phyloP scores from a whole-genome alignment of 371 early-diverging fungal genomes.

The Haplosporangium sp. region DNA sequence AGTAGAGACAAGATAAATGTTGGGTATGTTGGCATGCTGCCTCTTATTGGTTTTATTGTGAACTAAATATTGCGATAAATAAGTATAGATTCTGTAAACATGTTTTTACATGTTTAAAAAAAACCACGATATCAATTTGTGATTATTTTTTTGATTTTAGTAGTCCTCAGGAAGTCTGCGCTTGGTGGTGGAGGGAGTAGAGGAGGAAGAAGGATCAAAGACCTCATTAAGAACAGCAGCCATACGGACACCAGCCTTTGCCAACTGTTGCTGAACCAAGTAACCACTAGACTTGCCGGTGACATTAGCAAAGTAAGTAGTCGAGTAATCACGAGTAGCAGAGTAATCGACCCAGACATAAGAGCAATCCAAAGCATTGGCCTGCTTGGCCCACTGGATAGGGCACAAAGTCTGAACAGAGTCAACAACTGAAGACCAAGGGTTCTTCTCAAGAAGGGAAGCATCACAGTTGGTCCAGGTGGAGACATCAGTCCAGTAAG shows the following conservation, averaged over 20 bases:
- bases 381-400: slow-evolving; percentile 52
- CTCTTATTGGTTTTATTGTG: background rate
- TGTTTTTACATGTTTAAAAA: background rate
- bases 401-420: slow-evolving; percentile 52
- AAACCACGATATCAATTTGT: background rate
- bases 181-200: slow-evolving; percentile 15
- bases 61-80: background rate
- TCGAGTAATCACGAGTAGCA: slow-evolving; percentile 40
- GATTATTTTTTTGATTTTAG: background rate
- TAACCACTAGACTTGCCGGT: slow-evolving; percentile 26
- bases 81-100: background rate
- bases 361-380: slow-evolving; percentile 56
- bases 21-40: background rate
- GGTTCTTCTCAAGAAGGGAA: slow-evolving; percentile 17
- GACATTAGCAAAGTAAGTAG: slow-evolving; percentile 24
- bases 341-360: slow-evolving; percentile 52
- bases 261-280: slow-evolving; percentile 39
- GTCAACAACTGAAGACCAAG: slow-evolving; percentile 30
- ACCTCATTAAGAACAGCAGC: slow-evolving; percentile 53
- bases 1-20: background rate
- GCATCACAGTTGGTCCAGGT: slow-evolving; percentile 40
- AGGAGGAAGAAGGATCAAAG: slow-evolving; percentile 26
- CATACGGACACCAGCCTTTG: slow-evolving; percentile 47
- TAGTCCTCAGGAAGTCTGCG: slow-evolving; percentile 16
- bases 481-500: slow-evolving; percentile 35